These are phyloP conservation scores for Quercus alba DNA, from an alignment of 306 rosid species.

Conservation along the genomic window DNA sequence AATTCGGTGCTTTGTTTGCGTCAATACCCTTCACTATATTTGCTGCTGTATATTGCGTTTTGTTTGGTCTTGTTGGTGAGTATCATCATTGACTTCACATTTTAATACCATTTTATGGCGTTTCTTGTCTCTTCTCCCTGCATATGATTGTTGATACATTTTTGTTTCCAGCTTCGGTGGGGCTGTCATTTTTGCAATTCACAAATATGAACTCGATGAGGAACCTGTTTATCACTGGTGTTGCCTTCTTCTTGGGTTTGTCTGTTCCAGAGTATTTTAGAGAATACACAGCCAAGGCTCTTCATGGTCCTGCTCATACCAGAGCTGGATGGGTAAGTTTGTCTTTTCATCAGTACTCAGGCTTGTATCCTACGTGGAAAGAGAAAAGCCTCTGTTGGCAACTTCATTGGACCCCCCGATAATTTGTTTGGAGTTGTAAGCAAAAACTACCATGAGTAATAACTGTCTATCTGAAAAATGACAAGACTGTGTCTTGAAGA, in stretches of 20 bases:
- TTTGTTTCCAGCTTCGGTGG: conserved; percentile 82
- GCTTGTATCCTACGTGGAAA: neutral
- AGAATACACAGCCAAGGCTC: conserved; percentile 78
- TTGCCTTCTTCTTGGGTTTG: conserved; percentile 83
- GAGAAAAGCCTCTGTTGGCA: neutral
- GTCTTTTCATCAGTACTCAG: neutral
- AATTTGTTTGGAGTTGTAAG: neutral
- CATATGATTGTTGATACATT: conserved; percentile 6
- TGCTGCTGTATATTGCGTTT: conserved; percentile 85
- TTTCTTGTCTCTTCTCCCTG: conserved; percentile 3
- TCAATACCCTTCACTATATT: conserved; percentile 93
- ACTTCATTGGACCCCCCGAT: too few relatives aligned
- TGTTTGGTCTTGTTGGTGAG: conserved; percentile 98
- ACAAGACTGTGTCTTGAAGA: neutral
- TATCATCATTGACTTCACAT: conserved; percentile 3
- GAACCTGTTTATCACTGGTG: conserved; percentile 85
- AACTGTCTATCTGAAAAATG: neutral
- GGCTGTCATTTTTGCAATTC: conserved; percentile 96
- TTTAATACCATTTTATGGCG: neutral
- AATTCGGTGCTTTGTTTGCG: conserved; percentile 95
- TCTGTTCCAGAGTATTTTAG: conserved; percentile 91
- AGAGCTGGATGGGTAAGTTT: conserved; percentile 94
- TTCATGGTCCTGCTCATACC: conserved; percentile 90
- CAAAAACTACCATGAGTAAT: neutral
- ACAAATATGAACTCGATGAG: conserved; percentile 99